Base-by-base conservation (phyloP, 2,329 filamentous ascomycete genomes). In the Xylariaceae sp. region DNA sequence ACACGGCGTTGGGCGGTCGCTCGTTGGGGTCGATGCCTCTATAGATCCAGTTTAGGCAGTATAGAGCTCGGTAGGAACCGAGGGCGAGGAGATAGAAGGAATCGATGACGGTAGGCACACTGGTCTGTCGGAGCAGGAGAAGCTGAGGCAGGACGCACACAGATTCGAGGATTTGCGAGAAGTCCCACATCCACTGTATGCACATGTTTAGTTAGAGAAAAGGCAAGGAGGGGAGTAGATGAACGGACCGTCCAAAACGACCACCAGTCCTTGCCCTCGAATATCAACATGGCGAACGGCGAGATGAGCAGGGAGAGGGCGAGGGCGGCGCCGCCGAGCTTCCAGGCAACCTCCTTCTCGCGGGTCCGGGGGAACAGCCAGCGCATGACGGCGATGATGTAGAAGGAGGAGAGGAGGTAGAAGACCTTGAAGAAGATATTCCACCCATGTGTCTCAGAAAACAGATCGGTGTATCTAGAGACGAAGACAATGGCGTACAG, bases 281-380 rank as follows among this genome's bases (percentile, higher is more conserved):
- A 87, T 48, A 91, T 82, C 59, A 88, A 69, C 74, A 86, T 87
- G 60, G 83, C 79, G 57, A 95, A 79, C 0, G 91, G 90, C 10
- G 90, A 86, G 31, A 88, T 66, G 12, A 88, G 62, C 31, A 90
- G 64, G 17, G 86, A 86, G 4, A 81, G 87, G 12, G 73, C 77
- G 2, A 93, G 71, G 47, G 86, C 86, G 58, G 82, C 82, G 22
- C 83, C 83, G 40, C 89, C 90, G 59, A 97, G 76, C 73, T 92
- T 96, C 92, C 93, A 97, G n/a, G 91, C 89, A 63, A 90, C 83
- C 74, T 97, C 93, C 48, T 86, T 80, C 73, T 97, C 93, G 40
- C 92, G 78, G n/a, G 92, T 96, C 33, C 93, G 83, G 11, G 92
- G 88, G 69, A 84, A 96, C 18, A 91, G 76, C 72, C 86, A 87